Percentiles rank a stretch among this genome's conserved stretches.
Evolutionary conservation across 2,329 filamentous ascomycete genomes (phyloP).

Genomic region (Beauveria pseudobassiana): DNA sequence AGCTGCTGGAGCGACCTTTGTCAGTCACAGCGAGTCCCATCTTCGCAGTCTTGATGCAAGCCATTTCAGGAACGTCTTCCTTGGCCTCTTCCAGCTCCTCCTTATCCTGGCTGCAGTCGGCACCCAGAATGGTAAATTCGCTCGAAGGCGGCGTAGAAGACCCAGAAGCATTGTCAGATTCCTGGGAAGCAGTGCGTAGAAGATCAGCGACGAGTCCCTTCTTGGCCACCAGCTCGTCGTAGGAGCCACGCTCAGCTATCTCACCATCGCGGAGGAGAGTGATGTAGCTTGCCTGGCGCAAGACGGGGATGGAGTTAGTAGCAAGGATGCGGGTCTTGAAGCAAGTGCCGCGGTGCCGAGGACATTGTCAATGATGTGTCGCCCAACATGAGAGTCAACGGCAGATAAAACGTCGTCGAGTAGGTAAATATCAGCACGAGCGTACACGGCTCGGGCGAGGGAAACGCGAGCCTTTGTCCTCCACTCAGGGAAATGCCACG

Average conservation of each 20-base stretch:
- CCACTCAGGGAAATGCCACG: constrained; percentile 93
- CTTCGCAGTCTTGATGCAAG: constrained; percentile 54
- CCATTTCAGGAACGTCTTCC: constrained; percentile 67
- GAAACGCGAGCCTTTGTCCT: constrained; percentile 88
- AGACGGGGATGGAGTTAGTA: constrained; percentile 88
- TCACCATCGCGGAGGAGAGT: constrained; percentile 75
- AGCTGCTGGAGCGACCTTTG: constrained; percentile 61
- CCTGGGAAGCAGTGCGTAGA: constrained; percentile 65
- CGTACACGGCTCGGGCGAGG: constrained; percentile 88
- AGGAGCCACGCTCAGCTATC: constrained; percentile 82
- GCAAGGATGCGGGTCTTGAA: constrained; percentile 85
- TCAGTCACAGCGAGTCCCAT: constrained; percentile 34
- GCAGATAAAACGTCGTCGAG: constrained; percentile 92
- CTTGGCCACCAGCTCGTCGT: constrained; percentile 84
- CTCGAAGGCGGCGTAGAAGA: constrained; percentile 43
- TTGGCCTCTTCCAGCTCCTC: constrained; percentile 70
- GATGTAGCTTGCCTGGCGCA: constrained; percentile 85
- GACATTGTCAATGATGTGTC: constrained; percentile 91
- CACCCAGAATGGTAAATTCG: constrained; percentile 49
- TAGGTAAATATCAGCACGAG: constrained; percentile 91
- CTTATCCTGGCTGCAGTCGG: constrained; percentile 46
- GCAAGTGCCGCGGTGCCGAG: constrained; percentile 75
- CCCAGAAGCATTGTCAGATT: constrained; percentile 36
- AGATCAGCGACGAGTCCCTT: constrained; percentile 84
- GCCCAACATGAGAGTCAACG: constrained; percentile 95